Evolutionary conservation across 352 stramenopile species (phyloP).

Genomic region (Globisporangium iwayamae): DNA sequence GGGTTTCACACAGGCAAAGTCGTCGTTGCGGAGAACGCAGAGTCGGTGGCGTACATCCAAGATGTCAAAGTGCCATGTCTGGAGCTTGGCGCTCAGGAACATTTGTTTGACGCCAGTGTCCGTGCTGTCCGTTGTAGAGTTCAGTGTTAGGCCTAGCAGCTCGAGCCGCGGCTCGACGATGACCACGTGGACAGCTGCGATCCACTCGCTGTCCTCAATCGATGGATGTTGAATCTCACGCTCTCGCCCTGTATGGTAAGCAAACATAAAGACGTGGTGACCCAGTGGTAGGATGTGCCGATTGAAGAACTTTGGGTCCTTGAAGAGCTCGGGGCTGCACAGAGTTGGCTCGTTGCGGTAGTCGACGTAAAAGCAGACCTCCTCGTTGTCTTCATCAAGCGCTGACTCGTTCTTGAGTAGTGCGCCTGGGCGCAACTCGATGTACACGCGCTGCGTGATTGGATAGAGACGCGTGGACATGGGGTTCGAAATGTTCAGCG

Average conservation of each 20-base stretch:
- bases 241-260: not conserved
- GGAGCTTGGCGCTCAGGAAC: slow-evolving; percentile 27
- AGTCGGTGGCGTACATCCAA: slow-evolving; percentile 33
- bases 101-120: not conserved
- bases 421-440: slow-evolving; percentile 32
- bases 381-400: slow-evolving; percentile 5
- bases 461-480: slow-evolving; percentile 26
- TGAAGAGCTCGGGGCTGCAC: slow-evolving; percentile 28
- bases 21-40: slow-evolving; percentile 40
- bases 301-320: slow-evolving; percentile 34
- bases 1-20: slow-evolving; percentile 38
- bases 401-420: slow-evolving; percentile 7
- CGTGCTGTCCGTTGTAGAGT: not conserved
- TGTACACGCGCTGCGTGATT: slow-evolving; percentile 33
- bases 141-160: slow-evolving; percentile 20
- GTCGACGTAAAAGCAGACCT: slow-evolving; percentile 41
- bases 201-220: slow-evolving; percentile 16
- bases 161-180: slow-evolving; percentile 33
- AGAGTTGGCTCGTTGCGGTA: slow-evolving; percentile 16
- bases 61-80: slow-evolving; percentile 41
- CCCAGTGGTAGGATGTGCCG: slow-evolving; percentile 18
- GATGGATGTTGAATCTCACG: not conserved
- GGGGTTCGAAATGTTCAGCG: slow-evolving; percentile 30
- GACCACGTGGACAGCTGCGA: slow-evolving; percentile 38
- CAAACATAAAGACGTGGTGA: slow-evolving; percentile 45